Evolutionary conservation across 257 asterid genomes (phyloP).

Genomic region (Sherardia arvensis): DNA sequence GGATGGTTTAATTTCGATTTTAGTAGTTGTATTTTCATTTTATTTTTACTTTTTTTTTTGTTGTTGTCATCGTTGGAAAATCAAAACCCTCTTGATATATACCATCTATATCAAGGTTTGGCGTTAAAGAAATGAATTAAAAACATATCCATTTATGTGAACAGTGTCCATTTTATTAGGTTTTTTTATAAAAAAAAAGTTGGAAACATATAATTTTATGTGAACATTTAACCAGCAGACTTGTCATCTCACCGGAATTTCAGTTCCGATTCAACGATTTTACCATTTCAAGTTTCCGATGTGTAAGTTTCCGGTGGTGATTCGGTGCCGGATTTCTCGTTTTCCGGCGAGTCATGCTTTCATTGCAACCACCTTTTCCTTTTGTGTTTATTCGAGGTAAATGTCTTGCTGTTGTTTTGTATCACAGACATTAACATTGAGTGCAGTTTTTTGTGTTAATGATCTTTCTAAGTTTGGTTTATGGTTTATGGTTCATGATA

Average conservation of each 20-base stretch:
- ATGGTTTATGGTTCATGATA: too few species aligned
- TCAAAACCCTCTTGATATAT: conserved; percentile 4
- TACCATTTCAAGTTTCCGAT: too few species aligned
- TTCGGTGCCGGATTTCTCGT: background rate
- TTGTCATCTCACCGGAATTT: too few species aligned
- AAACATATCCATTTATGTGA: conserved; percentile 16
- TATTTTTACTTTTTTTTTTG: background rate
- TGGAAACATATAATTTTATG: background rate
- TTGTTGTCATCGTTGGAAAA: background rate
- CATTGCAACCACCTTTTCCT: too few species aligned
- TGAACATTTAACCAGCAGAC: background rate
- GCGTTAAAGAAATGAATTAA: conserved; percentile 8
- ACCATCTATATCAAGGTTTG: conserved; percentile 23
- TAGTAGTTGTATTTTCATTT: background rate
- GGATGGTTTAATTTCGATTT: background rate
- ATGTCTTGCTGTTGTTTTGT: too few species aligned
- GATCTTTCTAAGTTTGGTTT: too few species aligned
- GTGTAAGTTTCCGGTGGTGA: too few species aligned
- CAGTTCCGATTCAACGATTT: too few species aligned
- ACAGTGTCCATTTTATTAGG: conserved; percentile 3
- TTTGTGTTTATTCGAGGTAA: too few species aligned
- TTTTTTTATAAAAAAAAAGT: background rate
- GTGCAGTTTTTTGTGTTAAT: too few species aligned
- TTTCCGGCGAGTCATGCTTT: background rate
- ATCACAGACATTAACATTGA: too few species aligned